Base-by-base conservation (phyloP, 148 eudicot species). In the Oxyria digyna region DNA sequence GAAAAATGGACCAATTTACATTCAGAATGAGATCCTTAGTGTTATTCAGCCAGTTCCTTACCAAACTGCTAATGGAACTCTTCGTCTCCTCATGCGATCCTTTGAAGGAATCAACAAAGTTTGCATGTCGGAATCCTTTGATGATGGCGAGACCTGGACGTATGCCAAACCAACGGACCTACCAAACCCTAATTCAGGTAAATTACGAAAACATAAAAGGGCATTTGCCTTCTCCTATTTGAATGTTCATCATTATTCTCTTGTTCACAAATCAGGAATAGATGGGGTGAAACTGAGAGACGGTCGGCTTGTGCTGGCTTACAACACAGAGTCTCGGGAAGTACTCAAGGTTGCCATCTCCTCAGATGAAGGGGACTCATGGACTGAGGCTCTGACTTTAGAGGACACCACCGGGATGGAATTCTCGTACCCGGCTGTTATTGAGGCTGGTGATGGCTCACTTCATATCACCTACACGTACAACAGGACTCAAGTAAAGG, bases 121-220 rank as follows among this genome's bases (percentile, higher is more conserved):
- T 20, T 94, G 89, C 67, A 81, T 90, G 78, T 86, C 98, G 7
- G 98, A 94, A 79, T 94, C 98, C 46, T 54, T 35, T 70, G 98
- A 94, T 72, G 96, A 87, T 66, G 98, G 97, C 24, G 71, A 74
- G 62, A 90, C 76, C 74, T 94, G 98, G 98, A 79, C 83, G 69
- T 84, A 76, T 67, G 97, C 89, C 40, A 66, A 75, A 68, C 87
- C 92, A 27, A 94, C 86, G 55, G 73, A 78, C 69, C 84, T 94
- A n/a, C 89, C 97, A 9, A 94, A 94, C 72, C 98, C 98, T 52
- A 94, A 94, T 81, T 94, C 98, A 90, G 98, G 98, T 93, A 59
- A 59, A 29, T 59, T n/a, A 0, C 15, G 21, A 13, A 57, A 29
- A 3, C 0, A 0, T 43, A n/a, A 12, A 12, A 17, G 13, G 2